A percentile compares a stretch with the other conserved stretches of the same genome.
Evolutionary conservation across 129 eudicot species (phyloP).

Genomic region (Ambrosia trifida): DNA sequence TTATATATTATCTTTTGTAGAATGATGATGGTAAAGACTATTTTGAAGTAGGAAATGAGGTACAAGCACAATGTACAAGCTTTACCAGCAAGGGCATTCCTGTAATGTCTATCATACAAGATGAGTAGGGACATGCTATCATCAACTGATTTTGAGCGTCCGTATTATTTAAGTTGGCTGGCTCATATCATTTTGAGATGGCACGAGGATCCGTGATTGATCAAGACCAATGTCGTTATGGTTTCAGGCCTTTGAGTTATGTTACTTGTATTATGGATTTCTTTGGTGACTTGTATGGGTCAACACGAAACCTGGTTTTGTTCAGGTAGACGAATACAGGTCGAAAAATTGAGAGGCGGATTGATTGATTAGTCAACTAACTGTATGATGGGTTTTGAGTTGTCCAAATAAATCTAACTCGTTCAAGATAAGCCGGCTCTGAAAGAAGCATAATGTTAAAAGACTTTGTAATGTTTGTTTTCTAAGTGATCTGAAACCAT

Average conservation of each 20-base stretch:
- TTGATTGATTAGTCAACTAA: neutral
- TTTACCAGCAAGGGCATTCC: slow-evolving; percentile 79
- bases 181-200: slow-evolving; percentile 6
- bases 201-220: slow-evolving; percentile 8
- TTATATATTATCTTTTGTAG: slow-evolving; percentile 38
- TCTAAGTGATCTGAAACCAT: slow-evolving; percentile 52
- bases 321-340: neutral
- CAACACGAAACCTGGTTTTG: slow-evolving; percentile 6
- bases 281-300: slow-evolving; percentile 5
- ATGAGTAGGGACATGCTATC: slow-evolving; percentile 28
- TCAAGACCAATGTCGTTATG: slow-evolving; percentile 1
- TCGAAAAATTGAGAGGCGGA: neutral
- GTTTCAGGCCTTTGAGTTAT: neutral
- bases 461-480: slow-evolving; percentile 37
- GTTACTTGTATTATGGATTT: slow-evolving; percentile 2
- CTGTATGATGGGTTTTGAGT: slow-evolving; percentile 9
- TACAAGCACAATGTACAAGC: slow-evolving; percentile 57
- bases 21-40: slow-evolving; percentile 35
- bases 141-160: neutral
- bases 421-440: slow-evolving; percentile 43
- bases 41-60: slow-evolving; percentile 58
- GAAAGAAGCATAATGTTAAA: slow-evolving; percentile 48
- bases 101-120: slow-evolving; percentile 51
- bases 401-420: slow-evolving; percentile 10
- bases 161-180: neutral